Percentiles rank a stretch among this genome's conserved stretches.
These are phyloP conservation scores for Amborella trichopoda DNA, from an alignment of 164 flowering plant genomes.

Conservation along the genomic window DNA sequence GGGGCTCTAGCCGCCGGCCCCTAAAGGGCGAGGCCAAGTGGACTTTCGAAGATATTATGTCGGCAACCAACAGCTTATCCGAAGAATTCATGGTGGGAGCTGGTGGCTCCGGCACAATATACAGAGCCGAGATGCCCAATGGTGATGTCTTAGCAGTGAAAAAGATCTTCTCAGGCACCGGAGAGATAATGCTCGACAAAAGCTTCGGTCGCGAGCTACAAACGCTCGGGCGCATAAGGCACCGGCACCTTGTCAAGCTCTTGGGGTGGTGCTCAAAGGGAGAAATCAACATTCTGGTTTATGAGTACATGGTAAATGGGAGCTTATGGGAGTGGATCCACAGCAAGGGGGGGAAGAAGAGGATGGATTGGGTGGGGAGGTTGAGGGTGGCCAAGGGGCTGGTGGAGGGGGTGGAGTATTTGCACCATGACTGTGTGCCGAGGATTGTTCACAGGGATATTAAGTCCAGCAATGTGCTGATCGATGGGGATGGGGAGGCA, in stretches of 20 bases:
- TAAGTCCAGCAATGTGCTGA: constrained; percentile 77
- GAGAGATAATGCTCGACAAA: constrained; percentile 28
- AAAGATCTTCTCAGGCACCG: constrained; percentile 62
- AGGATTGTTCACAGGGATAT: constrained; percentile 85
- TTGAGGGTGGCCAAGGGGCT: constrained; percentile 69
- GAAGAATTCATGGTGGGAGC: constrained; percentile 73
- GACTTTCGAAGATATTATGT: constrained; percentile 62
- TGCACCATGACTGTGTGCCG: constrained; percentile 93
- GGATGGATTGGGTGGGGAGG: constrained; percentile 65
- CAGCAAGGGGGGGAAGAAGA: constrained; percentile 12
- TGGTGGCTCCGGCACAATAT: constrained; percentile 86
- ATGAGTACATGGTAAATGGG: constrained; percentile 95
- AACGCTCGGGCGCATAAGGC: constrained; percentile 86
- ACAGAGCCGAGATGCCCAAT: constrained; percentile 51
- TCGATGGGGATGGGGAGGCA: constrained; percentile 83
- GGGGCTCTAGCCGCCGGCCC: background rate
- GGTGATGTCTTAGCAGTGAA: constrained; percentile 88
- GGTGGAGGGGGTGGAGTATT: constrained; percentile 84
- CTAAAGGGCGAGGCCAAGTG: constrained; percentile 49
- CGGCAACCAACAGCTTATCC: constrained; percentile 67
- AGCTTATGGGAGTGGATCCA: constrained; percentile 98
- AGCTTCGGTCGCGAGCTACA: constrained; percentile 81
- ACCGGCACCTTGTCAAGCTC: constrained; percentile 84
- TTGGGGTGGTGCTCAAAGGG: constrained; percentile 59
- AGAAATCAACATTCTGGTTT: constrained; percentile 55